phyloP scores from a whole-genome alignment of 345 rosid genomes.

The Euphorbia pulcherrima region DNA sequence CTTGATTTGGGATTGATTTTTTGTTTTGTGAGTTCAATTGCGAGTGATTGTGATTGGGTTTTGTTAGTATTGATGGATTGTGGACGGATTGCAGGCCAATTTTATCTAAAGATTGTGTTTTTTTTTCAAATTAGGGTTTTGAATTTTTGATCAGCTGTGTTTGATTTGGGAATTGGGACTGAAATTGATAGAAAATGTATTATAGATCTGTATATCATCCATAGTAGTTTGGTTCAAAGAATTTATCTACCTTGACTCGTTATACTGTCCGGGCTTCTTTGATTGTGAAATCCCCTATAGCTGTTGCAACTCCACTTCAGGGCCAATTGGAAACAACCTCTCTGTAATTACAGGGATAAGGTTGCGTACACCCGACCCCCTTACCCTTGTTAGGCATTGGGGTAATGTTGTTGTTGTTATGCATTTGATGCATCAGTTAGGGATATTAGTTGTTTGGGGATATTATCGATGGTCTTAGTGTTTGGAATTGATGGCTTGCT shows the following conservation, averaged over 20 bases:
- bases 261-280: no score
- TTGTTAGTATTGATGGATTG: background rate
- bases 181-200: background rate
- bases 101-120: background rate
- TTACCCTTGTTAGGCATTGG: no score
- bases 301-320: no score
- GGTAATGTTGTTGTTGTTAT: no score
- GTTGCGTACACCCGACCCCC: no score
- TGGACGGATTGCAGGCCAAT: background rate
- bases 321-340: no score
- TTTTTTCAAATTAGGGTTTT: constrained; percentile 1
- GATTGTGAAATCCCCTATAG: no score
- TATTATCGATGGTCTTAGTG: background rate
- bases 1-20: background rate
- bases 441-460: background rate
- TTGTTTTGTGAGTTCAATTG: background rate
- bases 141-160: background rate
- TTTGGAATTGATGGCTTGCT: background rate
- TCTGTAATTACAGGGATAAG: no score
- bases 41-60: background rate
- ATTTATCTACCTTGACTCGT: background rate
- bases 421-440: background rate
- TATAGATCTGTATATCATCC: background rate
- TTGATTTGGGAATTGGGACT: background rate
- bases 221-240: background rate